phyloP scores from a whole-genome alignment of 2,329 filamentous ascomycete species.

The Diaporthe eres region DNA sequence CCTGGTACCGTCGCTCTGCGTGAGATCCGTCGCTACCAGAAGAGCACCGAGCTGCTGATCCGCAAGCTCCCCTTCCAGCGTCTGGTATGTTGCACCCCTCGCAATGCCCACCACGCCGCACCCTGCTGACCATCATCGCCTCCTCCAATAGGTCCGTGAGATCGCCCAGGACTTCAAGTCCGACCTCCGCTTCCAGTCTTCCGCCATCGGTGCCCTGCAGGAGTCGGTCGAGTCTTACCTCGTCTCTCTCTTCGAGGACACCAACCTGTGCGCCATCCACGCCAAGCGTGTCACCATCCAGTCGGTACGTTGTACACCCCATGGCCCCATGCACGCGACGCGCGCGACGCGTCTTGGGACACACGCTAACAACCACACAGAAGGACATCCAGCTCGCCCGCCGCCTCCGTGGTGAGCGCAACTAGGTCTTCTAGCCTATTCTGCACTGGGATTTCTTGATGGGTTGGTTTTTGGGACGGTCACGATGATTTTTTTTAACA shows the following conservation, averaged over 20 bases:
- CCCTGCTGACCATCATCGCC: slow-evolving; percentile 44
- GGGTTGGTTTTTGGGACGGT: slow-evolving; percentile 52
- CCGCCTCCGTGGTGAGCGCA: slow-evolving; percentile 93
- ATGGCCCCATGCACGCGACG: background rate
- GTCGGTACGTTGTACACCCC: slow-evolving; percentile 61
- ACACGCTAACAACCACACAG: slow-evolving; percentile 57
- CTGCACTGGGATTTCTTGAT: slow-evolving; percentile 41
- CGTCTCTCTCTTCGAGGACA: slow-evolving; percentile 98
- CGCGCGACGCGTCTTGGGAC: slow-evolving; percentile 1
- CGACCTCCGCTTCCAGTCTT: slow-evolving; percentile 97
- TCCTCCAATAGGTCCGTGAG: slow-evolving; percentile 78
- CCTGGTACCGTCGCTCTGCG: slow-evolving; percentile 95
- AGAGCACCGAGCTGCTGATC: slow-evolving; percentile 95
- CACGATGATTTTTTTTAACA: slow-evolving; percentile 55
- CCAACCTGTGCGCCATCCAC: slow-evolving; percentile 98
- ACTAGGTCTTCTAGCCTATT: slow-evolving; percentile 66
- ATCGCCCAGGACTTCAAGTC: slow-evolving; percentile 97
- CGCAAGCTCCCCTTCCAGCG: slow-evolving; percentile 98
- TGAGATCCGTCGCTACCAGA: slow-evolving; percentile 99
- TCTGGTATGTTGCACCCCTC: slow-evolving; percentile 70
- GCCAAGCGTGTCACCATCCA: slow-evolving; percentile 99
- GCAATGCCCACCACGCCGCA: background rate
- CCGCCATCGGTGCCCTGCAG: slow-evolving; percentile 96
- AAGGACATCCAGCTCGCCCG: slow-evolving; percentile 98
- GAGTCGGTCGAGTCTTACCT: slow-evolving; percentile 99